Conservation (phyloP, 2,329 filamentous ascomycete genomes). For the Penicillium palitans region DNA sequence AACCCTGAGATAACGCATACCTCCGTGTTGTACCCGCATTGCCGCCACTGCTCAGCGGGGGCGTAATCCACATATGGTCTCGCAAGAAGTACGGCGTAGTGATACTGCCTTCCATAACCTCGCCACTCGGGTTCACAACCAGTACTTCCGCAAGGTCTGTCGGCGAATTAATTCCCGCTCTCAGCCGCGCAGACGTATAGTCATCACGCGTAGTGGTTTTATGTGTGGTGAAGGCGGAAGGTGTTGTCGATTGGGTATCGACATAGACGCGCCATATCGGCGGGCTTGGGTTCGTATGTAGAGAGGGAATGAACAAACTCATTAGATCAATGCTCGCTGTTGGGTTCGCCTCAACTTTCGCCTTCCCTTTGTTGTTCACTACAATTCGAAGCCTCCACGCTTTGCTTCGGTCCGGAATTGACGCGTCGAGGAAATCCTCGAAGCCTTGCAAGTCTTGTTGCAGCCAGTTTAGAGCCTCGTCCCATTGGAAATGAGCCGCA, state of each 20-base stretch:
- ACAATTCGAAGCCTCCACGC: conserved; percentile 43
- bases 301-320: conserved; percentile 30
- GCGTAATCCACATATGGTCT: conserved; percentile 11
- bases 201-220: conserved; percentile 76
- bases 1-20: conserved; percentile 71
- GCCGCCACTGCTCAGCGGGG: conserved; percentile 66
- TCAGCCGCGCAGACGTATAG: conserved; percentile 69
- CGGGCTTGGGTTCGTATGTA: conserved; percentile 9
- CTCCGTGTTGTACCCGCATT: conserved; percentile 79
- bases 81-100: conserved; percentile 82
- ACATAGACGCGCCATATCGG: conserved; percentile 52
- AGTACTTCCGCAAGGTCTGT: conserved; percentile 67
- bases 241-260: conserved; percentile 53
- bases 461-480: conserved; percentile 32
- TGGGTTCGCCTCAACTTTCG: conserved; percentile 35
- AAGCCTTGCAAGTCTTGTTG: conserved; percentile 33
- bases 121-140: conserved; percentile 63
- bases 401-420: conserved; percentile 35
- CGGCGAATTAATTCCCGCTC: conserved; percentile 55
- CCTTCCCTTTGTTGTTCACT: conserved; percentile 32
- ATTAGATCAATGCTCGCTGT: conserved; percentile 27
- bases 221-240: conserved; percentile 71
- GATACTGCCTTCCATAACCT: conserved; percentile 81
- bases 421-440: conserved; percentile 29
- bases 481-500: conserved; percentile 53